Evolutionary conservation across 495 filamentous ascomycete genomes (phyloP).

Genomic region (Daldinia childiae): DNA sequence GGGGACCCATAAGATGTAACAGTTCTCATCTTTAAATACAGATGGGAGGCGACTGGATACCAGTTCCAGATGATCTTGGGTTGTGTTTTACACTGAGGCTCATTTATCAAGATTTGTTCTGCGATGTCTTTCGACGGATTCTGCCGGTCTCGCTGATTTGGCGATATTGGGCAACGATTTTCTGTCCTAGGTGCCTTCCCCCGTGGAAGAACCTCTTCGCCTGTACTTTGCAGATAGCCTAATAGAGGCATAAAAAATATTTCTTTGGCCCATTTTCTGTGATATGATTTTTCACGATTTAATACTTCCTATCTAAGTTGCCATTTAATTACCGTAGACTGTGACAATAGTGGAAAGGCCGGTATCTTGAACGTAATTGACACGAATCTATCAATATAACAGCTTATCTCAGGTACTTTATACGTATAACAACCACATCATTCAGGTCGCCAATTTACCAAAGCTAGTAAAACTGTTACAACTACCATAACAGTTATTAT

Average conservation of each 20-base stretch:
- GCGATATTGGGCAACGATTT: conserved; percentile 9
- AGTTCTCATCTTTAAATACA: background rate
- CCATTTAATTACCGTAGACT: background rate
- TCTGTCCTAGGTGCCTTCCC: conserved; percentile 5
- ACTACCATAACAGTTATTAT: no score
- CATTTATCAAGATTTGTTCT: conserved; percentile 7
- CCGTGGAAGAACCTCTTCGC: background rate
- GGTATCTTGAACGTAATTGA: no score
- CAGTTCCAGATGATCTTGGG: conserved; percentile 2
- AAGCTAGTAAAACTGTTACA: no score
- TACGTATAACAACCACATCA: no score
- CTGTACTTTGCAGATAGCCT: conserved; percentile 29
- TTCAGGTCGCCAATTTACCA: no score
- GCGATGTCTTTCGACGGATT: conserved; percentile 9
- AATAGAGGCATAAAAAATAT: conserved; percentile 19
- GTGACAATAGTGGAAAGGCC: no score
- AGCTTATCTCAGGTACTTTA: no score
- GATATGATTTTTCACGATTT: background rate
- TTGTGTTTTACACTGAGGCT: conserved; percentile 1
- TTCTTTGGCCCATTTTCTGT: background rate
- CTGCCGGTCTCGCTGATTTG: conserved; percentile 3
- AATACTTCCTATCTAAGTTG: background rate
- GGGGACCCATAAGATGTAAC: background rate
- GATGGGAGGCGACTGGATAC: conserved; percentile 1
- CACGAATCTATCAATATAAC: no score